Conservation (phyloP, 2,329 filamentous ascomycete genomes). For the Sporothrix brunneoviolacea region DNA sequence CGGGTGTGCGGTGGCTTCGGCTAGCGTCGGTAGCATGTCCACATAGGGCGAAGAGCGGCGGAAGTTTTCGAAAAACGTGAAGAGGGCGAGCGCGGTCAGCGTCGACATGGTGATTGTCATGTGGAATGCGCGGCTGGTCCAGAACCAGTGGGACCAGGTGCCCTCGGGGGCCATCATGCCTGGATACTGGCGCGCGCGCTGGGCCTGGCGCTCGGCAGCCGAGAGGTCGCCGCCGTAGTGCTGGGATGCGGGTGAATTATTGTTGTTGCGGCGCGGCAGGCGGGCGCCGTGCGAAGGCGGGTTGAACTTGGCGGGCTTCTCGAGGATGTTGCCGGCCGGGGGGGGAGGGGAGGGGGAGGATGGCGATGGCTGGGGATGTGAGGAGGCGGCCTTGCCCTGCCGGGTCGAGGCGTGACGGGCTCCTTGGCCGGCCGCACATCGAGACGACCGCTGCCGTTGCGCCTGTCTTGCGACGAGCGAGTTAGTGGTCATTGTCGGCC, state of each 20-base stretch:
- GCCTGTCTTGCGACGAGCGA: too few relatives aligned
- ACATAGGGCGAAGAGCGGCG: slow-evolving; percentile 69
- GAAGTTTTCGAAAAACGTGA: slow-evolving; percentile 74
- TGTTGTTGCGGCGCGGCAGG: slow-evolving; percentile 46
- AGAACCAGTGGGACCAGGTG: slow-evolving; percentile 76
- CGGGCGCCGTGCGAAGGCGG: slow-evolving; percentile 82
- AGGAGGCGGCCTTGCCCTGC: slow-evolving; percentile 25
- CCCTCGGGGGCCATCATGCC: slow-evolving; percentile 82
- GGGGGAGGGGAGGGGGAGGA: slow-evolving; percentile 37
- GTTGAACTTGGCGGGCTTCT: slow-evolving; percentile 82
- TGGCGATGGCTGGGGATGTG: slow-evolving; percentile 15
- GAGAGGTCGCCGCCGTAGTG: slow-evolving; percentile 71
- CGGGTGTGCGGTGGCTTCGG: slow-evolving; percentile 63
- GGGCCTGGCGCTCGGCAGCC: slow-evolving; percentile 57
- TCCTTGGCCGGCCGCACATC: too few relatives aligned
- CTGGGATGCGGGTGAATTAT: slow-evolving; percentile 41
- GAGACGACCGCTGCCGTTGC: too few relatives aligned
- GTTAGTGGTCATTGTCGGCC: background rate
- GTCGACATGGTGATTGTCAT: slow-evolving; percentile 73
- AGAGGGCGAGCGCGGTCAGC: slow-evolving; percentile 45
- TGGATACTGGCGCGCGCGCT: slow-evolving; percentile 70
- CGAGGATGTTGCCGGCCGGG: slow-evolving; percentile 54
- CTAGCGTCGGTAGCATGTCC: slow-evolving; percentile 67
- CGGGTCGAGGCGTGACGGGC: slow-evolving; percentile 8
- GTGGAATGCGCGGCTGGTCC: slow-evolving; percentile 71